Base-by-base conservation (phyloP, 805 yeast genomes). In the Ogataea glucozyma region DNA sequence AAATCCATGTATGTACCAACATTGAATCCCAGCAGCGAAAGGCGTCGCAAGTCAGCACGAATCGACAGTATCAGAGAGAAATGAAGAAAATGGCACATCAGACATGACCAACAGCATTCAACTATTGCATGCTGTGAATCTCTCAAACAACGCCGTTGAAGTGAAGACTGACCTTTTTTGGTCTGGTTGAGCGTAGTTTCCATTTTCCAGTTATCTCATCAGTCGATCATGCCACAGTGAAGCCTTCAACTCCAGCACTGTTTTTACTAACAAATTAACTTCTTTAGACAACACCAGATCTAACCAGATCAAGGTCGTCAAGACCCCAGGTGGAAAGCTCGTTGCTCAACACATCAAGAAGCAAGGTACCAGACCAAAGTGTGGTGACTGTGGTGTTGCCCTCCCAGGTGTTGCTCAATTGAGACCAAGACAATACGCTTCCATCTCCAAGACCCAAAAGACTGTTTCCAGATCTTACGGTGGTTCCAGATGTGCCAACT, bases 321-420 rank as follows among this genome's bases (percentile, higher is more conserved):
- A 91, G 88, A 93, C 99, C 78, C 99, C 99, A 76, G 99, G 99
- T 83, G 98, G 98, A 72, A 85, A 85, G 76, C 84, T 93, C 76
- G 84, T 89, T 72, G 96, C 96, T 71, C 97, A 90, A 76, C 99
- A 93, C 81, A 79, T 88, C 70, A 88, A 88, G 85, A 89, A 89
- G 83, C 69, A 69, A 62, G 96, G 88, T 66, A 71, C 95, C 66
- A 82, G 88, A 78, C 85, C 84, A 70, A 84, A 82, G 72, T 84
- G 90, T 79, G 90, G 90, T 80, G 90, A 84, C 80, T 81, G 87
- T 75, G 90, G 90, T 72, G 64, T 64, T 48, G 73, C 78, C 56
- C 73, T 78, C 60, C 72, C 76, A 54, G 83, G 83, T 76, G 64
- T 93, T 70, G 81, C 95, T 60, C 78, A 96, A 63, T 81, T 91